Percentiles rank a stretch among this genome's conserved stretches.
These are phyloP conservation scores for Heliocybe sulcata DNA, from an alignment of 1,284 basidiomycete species.

Conservation along the genomic window DNA sequence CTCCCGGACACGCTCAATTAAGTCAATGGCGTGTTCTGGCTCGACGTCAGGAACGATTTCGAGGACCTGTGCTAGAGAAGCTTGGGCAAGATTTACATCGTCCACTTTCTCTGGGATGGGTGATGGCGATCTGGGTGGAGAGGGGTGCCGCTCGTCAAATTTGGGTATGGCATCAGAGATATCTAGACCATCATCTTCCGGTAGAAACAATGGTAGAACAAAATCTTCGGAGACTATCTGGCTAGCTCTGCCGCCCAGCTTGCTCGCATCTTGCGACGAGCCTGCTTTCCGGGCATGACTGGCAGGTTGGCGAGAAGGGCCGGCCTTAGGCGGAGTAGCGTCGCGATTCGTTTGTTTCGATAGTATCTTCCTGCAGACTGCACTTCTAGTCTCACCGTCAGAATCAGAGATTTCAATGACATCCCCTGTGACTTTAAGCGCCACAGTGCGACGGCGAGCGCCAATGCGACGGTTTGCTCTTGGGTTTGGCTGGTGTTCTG, in stretches of 20 bases:
- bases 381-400: not conserved
- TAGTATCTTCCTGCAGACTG: not conserved
- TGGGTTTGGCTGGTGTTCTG: not conserved
- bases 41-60: slow-evolving; percentile 3
- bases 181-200: not conserved
- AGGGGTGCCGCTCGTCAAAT: not conserved
- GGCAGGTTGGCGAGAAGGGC: not conserved
- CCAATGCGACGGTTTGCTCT: not conserved
- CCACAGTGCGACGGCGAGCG: not conserved
- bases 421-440: not conserved
- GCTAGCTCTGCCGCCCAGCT: not conserved
- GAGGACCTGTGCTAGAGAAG: not conserved
- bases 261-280: not conserved
- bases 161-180: not conserved
- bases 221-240: not conserved
- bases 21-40: not conserved
- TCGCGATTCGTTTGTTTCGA: not conserved
- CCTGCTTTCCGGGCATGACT: not conserved
- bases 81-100: not conserved
- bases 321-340: not conserved
- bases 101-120: not conserved
- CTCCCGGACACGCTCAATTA: not conserved
- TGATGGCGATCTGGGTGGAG: not conserved
- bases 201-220: not conserved
- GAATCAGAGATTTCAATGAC: not conserved